Evolutionary conservation across 2,329 filamentous ascomycete species (phyloP), one percentile per base, ranked within the genome.

Genomic region (Chrysoporthe cubensis): DNA sequence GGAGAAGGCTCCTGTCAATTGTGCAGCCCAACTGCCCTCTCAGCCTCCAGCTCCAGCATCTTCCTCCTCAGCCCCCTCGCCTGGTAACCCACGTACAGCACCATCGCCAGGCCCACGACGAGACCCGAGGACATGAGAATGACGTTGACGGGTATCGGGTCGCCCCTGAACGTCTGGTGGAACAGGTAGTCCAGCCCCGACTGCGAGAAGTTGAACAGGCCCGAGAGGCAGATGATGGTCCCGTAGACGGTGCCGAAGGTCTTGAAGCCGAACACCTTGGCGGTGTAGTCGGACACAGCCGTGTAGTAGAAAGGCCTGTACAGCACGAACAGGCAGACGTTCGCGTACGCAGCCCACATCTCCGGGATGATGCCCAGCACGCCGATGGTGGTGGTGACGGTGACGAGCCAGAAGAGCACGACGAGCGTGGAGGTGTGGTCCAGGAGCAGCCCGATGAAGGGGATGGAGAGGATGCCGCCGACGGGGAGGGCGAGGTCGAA

Each of bases 191-290:
- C 94, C 44, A 97, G 83, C 0, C 87, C 93, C 5, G 90, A 90
- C 80, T 97, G 93, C 1, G 87, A 87, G 75, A 97, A 94, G 78
- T 96, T 97, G 74, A 94, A 85, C 0, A 97, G 77, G 0, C 94
- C 94, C 0, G 93, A 90, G 1, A 96, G 80, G 78, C 92, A 96
- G 73, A 97, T 97, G 72, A 97, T 91, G 26, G 94, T 85, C 13
- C 94, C 94, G 78, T 97, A 97, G n/a, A 97, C 93, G 67, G 92
- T 97, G 58, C 94, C 94, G 73, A 97, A 97, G 0, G 93, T 97
- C 69, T 89, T 86, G 80, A 97, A 97, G 18, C 94, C 94, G 76
- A 97, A 97, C 46, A 97, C 93, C 80, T 97, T 97, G 69, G 93
- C 93, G 26, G 88, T 87, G 78, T 96, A 97, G 80, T 97, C 94